Percentiles rank a stretch among this genome's conserved stretches.
These are phyloP conservation scores for Tolypocladium inflatum DNA, from an alignment of 2,329 filamentous ascomycete species.

Conservation along the genomic window DNA sequence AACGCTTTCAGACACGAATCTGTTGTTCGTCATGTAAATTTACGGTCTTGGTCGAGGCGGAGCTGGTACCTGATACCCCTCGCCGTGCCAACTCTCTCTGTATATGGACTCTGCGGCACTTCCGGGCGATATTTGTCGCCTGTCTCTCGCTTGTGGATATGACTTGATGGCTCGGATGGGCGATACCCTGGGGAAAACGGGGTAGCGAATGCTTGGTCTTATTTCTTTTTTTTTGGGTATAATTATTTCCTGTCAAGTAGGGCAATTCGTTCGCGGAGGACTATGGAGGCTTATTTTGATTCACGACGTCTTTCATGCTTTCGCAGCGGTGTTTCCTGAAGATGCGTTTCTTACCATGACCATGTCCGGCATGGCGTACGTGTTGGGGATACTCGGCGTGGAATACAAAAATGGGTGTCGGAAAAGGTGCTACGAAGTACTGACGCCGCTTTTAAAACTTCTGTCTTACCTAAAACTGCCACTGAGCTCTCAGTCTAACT, in stretches of 20 bases:
- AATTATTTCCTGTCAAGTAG: not conserved
- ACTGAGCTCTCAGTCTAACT: no score
- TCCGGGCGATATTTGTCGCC: not conserved
- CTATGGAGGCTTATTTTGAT: not conserved
- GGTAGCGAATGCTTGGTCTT: not conserved
- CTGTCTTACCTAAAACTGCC: no score
- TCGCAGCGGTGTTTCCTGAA: not conserved
- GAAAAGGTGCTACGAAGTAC: not conserved
- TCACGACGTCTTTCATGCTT: not conserved
- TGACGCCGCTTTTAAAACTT: no score
- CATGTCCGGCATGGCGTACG: not conserved
- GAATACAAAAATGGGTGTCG: not conserved
- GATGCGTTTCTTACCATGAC: not conserved
- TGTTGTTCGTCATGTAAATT: constrained; percentile 52
- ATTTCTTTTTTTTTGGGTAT: no score
- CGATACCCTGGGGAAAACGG: not conserved
- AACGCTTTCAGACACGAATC: constrained; percentile 40
- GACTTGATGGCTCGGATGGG: not conserved
- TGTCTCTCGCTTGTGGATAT: not conserved
- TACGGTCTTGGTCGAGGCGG: not conserved
- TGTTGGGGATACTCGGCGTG: not conserved
- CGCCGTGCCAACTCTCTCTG: not conserved
- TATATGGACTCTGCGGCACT: not conserved
- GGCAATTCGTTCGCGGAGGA: not conserved
- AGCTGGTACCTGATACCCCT: not conserved